Evolutionary conservation across 495 filamentous ascomycete genomes (phyloP).

Genomic region (Daldinia caldariorum): DNA sequence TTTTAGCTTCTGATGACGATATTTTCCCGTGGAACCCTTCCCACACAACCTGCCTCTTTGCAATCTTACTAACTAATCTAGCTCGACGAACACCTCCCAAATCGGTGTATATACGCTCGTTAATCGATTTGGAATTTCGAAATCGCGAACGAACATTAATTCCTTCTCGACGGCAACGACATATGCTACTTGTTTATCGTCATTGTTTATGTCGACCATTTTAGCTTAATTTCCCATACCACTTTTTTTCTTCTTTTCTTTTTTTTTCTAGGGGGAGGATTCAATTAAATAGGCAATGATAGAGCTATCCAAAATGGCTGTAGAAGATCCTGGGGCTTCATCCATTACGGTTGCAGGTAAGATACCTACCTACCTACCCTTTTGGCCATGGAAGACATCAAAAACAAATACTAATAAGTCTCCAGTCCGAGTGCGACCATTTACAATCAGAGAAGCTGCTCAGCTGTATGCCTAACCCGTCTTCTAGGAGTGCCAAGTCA

Average conservation of each 20-base stretch:
- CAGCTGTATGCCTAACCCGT: constrained; percentile 63
- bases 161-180: constrained; percentile 5
- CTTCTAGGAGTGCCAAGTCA: not conserved
- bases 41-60: constrained; percentile 13
- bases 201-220: constrained; percentile 40
- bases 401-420: constrained; percentile 40
- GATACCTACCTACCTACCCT: constrained; percentile 4
- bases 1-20: constrained; percentile 39
- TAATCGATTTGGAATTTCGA: constrained; percentile 2
- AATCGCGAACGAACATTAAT: constrained; percentile 7
- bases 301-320: constrained; percentile 41
- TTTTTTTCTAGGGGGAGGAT: constrained; percentile 22
- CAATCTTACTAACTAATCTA: constrained; percentile 4
- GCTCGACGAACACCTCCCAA: constrained; percentile 12
- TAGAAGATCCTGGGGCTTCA: constrained; percentile 54
- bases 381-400: constrained; percentile 60
- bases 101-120: constrained; percentile 15
- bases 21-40: constrained; percentile 1
- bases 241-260: not conserved
- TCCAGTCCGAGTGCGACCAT: constrained; percentile 90
- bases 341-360: constrained; percentile 51
- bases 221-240: constrained; percentile 19
- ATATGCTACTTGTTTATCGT: constrained; percentile 3
- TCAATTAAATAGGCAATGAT: constrained; percentile 3
- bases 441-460: constrained; percentile 80